phyloP scores from a whole-genome alignment of 2,329 filamentous ascomycete genomes.

The Beauveria caledonica region DNA sequence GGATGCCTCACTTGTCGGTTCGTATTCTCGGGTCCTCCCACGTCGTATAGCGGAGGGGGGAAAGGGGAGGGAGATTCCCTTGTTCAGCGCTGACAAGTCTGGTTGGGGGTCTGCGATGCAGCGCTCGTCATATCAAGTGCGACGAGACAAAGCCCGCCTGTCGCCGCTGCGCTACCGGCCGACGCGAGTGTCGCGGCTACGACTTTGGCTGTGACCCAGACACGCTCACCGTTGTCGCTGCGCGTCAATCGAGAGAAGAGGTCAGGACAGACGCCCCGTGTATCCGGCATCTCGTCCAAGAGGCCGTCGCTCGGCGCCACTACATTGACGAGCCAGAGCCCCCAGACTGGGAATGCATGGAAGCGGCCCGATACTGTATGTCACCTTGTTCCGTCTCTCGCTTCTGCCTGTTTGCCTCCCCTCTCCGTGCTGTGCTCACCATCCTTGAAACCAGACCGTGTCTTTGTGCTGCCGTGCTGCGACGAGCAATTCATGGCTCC shows the following conservation, averaged over 20 bases:
- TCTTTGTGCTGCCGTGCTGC: background rate
- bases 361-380: constrained; percentile 1
- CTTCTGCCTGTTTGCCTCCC: background rate
- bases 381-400: background rate
- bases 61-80: too few species aligned
- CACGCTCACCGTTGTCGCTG: background rate
- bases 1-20: constrained; percentile 4
- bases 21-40: background rate
- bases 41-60: background rate
- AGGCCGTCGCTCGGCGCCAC: background rate
- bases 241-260: background rate
- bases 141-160: background rate
- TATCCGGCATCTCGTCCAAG: background rate
- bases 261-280: background rate
- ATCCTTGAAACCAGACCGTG: background rate
- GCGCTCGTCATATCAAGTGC: background rate
- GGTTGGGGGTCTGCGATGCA: background rate
- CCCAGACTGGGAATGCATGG: background rate
- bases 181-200: background rate
- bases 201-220: background rate
- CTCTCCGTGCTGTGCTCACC: background rate
- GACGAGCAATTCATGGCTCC: background rate
- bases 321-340: background rate
- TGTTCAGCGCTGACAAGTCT: background rate
- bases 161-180: background rate